Conservation (phyloP, 2,329 filamentous ascomycete genomes). For the Talaromyces islandicus region DNA sequence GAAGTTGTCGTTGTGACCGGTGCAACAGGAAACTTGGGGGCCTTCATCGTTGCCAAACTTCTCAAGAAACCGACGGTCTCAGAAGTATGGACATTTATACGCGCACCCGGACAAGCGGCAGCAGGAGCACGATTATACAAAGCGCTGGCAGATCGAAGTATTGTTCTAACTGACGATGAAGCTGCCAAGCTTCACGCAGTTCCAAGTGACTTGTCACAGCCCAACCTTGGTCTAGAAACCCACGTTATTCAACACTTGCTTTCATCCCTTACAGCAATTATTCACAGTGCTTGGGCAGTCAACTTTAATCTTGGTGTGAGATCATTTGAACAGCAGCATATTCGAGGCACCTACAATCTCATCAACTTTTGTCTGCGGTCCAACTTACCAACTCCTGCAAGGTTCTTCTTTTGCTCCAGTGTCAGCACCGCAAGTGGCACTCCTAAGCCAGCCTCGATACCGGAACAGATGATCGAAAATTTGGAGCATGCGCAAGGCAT, state of each 20-base stretch:
- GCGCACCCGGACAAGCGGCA: constrained; percentile 39
- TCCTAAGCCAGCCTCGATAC: constrained; percentile 20
- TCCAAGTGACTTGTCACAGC: constrained; percentile 43
- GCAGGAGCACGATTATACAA: constrained; percentile 41
- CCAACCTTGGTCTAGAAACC: constrained; percentile 43
- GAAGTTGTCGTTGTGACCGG: constrained; percentile 51
- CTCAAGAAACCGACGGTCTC: constrained; percentile 25
- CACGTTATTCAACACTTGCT: constrained; percentile 38
- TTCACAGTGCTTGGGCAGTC: constrained; percentile 61
- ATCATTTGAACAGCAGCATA: constrained; percentile 48
- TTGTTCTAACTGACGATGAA: constrained; percentile 18
- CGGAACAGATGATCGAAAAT: constrained; percentile 29
- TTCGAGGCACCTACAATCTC: constrained; percentile 43
- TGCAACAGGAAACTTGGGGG: constrained; percentile 59
- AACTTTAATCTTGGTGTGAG: constrained; percentile 56
- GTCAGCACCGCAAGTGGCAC: constrained; percentile 39
- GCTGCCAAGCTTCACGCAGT: constrained; percentile 42
- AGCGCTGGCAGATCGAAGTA: constrained; percentile 35
- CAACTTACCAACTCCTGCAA: constrained; percentile 22
- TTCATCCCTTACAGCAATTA: constrained; percentile 44
- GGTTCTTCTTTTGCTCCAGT: constrained; percentile 49
- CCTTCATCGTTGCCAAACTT: constrained; percentile 50
- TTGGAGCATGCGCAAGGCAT: constrained; percentile 35
- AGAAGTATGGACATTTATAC: constrained; percentile 53
- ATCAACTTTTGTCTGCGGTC: constrained; percentile 32